Evolutionary conservation across 179 eudicot species (phyloP), one percentile per base, ranked within the genome.

Genomic region (Vitellaria paradoxa): DNA sequence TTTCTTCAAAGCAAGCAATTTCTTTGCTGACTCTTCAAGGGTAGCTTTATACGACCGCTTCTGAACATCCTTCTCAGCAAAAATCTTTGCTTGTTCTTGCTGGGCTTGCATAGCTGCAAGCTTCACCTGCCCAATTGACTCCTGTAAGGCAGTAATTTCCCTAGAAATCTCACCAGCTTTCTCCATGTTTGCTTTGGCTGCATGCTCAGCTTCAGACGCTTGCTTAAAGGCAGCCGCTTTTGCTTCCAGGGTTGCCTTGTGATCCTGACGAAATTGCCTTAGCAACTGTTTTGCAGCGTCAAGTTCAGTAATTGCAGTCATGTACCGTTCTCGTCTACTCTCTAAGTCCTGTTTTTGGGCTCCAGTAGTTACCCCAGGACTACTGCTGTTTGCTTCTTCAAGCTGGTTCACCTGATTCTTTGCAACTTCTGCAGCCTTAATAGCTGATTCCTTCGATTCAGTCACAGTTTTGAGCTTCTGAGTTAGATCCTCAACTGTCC

Each of bases 201-300:
- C 84, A 76, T 74, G 61, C 71, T 87, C 89, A 63, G 99, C 94
- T 80, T 88, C 96, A 68, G 73, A 84, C 66, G 78, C 87, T 83
- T 84, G 91, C 80, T 84, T 89, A 30, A 68, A 50, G 23, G 97
- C 93, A 68, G 73, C 66, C 65, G 83, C 77, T 83, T 87, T 92
- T 40, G 82, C 90, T 80, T 87, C 89, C 60, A 82, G 57, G 73
- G 87, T 82, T 14, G 91, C 80, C 53, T 85, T 82, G 76, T 75
- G 84, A 78, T 87, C 97, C 81, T 86, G 96, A 67, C 90, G 89
- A 15, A 86, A 82, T 76, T 85, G 88, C 52, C 92, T 87, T 17
- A 92, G 87, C 76, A 87, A 91, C 77, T 87, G 89, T 87, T 96
- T 96, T 59, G 93, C 93, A 65, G 88, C 76, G 81, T 90, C 86